Conservation (phyloP, 179 eudicot species). For the Spergularia azorica region DNA sequence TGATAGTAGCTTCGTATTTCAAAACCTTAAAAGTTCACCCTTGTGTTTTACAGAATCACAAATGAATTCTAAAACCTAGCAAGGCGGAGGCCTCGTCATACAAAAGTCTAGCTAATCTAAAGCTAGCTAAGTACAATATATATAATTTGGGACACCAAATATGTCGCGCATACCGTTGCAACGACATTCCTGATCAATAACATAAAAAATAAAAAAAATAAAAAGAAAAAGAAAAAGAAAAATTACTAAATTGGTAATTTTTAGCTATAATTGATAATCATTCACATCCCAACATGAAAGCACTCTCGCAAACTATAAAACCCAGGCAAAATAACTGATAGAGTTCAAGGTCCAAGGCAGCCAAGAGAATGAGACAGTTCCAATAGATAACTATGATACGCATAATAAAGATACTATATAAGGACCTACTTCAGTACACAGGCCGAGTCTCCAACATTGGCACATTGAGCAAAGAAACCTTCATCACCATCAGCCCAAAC, state of each 20-base stretch:
- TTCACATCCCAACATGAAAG: neutral
- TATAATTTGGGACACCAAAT: too few relatives aligned
- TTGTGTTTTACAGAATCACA: neutral
- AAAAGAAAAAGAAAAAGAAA: neutral
- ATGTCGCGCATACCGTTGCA: too few relatives aligned
- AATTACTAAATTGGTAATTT: neutral
- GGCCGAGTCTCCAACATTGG: slow-evolving; percentile 99
- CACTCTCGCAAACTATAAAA: neutral
- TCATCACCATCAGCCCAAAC: slow-evolving; percentile 74
- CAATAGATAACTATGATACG: neutral
- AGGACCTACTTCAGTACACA: slow-evolving; percentile 80
- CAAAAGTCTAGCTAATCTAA: neutral
- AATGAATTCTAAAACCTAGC: neutral
- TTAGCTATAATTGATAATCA: neutral
- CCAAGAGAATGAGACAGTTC: neutral
- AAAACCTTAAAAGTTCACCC: neutral
- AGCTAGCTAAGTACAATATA: neutral
- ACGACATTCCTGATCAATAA: neutral
- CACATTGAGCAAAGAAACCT: slow-evolving; percentile 85
- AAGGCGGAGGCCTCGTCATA: neutral
- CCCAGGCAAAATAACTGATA: slow-evolving; percentile 4
- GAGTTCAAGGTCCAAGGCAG: neutral
- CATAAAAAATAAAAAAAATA: neutral
- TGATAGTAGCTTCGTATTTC: neutral
- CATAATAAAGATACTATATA: slow-evolving; percentile 18